These are phyloP conservation scores for Aspergillus ibericus DNA, from an alignment of 2,329 filamentous ascomycete genomes.

Conservation along the genomic window DNA sequence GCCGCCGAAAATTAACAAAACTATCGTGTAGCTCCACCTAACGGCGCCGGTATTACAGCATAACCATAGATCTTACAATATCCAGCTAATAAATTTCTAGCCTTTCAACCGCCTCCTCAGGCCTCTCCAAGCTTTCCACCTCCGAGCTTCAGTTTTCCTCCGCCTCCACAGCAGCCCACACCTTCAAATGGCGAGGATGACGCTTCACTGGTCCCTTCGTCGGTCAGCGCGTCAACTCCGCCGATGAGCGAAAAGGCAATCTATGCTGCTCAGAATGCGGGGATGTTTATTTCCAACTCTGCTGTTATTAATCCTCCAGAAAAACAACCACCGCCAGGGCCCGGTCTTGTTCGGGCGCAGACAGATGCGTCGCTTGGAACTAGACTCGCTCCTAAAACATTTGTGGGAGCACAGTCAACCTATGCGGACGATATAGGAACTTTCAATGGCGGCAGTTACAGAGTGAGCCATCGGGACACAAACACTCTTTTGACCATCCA, in stretches of 20 bases:
- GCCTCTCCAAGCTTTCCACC: constrained; percentile 13
- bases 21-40: constrained; percentile 10
- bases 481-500: constrained; percentile 90
- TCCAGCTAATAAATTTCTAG: constrained; percentile 7
- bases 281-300: background rate
- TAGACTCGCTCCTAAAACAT: background rate
- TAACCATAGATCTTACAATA: background rate
- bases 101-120: constrained; percentile 11
- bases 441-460: constrained; percentile 93
- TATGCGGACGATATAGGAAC: constrained; percentile 84
- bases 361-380: background rate
- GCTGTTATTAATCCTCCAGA: background rate
- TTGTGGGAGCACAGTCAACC: constrained; percentile 35
- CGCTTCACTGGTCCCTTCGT: background rate
- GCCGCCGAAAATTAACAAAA: background rate
- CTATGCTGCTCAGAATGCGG: background rate
- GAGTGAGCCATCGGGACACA: constrained; percentile 86
- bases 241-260: constrained; percentile 1
- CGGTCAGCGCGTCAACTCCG: background rate
- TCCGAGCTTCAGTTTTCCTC: constrained; percentile 18
- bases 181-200: constrained; percentile 3
- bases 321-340: background rate
- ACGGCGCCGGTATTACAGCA: constrained; percentile 11
- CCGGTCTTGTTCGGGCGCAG: background rate
- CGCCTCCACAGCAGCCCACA: constrained; percentile 21